These are phyloP conservation scores for Botryobasidium botryosum DNA, from an alignment of 768 basidiomycete species.

Conservation along the genomic window DNA sequence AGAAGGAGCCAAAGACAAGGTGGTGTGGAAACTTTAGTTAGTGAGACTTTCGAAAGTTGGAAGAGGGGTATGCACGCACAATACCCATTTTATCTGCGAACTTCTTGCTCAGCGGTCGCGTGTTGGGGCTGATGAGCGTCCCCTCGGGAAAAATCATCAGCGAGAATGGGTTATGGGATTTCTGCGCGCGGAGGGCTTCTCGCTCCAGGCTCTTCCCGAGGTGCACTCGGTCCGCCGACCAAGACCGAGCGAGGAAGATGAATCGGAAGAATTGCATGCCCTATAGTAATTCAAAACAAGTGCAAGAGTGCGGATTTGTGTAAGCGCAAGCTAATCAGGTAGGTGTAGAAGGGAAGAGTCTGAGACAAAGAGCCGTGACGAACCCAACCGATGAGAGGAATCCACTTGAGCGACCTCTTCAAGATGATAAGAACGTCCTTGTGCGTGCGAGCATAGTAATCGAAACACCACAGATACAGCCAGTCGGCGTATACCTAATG, in stretches of 20 bases:
- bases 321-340: background rate
- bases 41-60: background rate
- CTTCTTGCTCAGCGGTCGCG: slow-evolving; percentile 66
- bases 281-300: slow-evolving; percentile 21
- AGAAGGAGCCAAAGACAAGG: background rate
- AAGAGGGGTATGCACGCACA: slow-evolving; percentile 32
- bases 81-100: slow-evolving; percentile 81
- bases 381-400: slow-evolving; percentile 85
- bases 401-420: slow-evolving; percentile 75
- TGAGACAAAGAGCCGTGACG: slow-evolving; percentile 13
- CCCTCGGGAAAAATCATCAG: slow-evolving; percentile 92
- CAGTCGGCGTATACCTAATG: slow-evolving; percentile 57
- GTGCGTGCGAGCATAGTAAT: slow-evolving; percentile 53
- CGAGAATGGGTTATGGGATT: slow-evolving; percentile 35
- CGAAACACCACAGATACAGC: slow-evolving; percentile 75
- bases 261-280: slow-evolving; percentile 91
- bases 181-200: slow-evolving; percentile 6
- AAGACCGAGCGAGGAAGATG: slow-evolving; percentile 82
- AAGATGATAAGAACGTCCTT: slow-evolving; percentile 75
- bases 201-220: slow-evolving; percentile 35
- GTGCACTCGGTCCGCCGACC: slow-evolving; percentile 65
- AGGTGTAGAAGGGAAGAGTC: background rate
- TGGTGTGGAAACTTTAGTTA: background rate
- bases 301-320: background rate
- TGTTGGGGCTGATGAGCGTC: slow-evolving; percentile 77